A percentile compares a stretch with the other conserved stretches of the same genome.
Conservation (phyloP, 495 filamentous ascomycete genomes). For the Xylona heveae region DNA sequence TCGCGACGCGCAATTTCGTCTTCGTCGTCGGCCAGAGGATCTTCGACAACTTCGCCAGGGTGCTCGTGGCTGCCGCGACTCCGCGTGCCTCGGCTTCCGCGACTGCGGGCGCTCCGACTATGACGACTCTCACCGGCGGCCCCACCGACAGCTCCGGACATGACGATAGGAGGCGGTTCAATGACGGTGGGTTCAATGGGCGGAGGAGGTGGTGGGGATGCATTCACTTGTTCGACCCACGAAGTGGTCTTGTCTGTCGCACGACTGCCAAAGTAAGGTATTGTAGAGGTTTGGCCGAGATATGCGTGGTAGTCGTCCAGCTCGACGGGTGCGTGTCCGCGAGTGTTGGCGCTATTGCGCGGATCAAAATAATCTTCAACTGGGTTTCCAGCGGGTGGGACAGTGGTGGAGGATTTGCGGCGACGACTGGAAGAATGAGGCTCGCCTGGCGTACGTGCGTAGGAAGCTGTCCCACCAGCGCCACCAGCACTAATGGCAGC, state of each 20-base stretch:
- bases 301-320: conserved; percentile 7
- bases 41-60: neutral
- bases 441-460: conserved; percentile 5
- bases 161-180: conserved; percentile 20
- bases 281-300: no score
- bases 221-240: conserved; percentile 34
- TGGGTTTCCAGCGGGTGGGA: conserved; percentile 9
- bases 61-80: conserved; percentile 1
- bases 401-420: conserved; percentile 5
- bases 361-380: conserved; percentile 21
- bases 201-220: conserved; percentile 35
- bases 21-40: neutral
- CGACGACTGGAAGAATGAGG: conserved; percentile 7
- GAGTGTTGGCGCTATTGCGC: conserved; percentile 13
- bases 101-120: conserved; percentile 1
- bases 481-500: neutral
- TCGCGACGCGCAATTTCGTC: neutral
- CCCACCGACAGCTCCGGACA: neutral
- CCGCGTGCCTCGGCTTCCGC: conserved; percentile 3
- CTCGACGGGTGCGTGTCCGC: conserved; percentile 1
- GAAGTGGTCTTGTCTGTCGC: conserved; percentile 33
- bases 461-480: conserved; percentile 9
- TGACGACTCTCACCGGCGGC: neutral
- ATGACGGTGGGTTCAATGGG: conserved; percentile 30
- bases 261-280: conserved; percentile 11